A percentile compares a stretch with the other conserved stretches of the same genome.
Evolutionary conservation across 352 stramenopile species (phyloP).

Genomic region (Pythium angustatum): DNA sequence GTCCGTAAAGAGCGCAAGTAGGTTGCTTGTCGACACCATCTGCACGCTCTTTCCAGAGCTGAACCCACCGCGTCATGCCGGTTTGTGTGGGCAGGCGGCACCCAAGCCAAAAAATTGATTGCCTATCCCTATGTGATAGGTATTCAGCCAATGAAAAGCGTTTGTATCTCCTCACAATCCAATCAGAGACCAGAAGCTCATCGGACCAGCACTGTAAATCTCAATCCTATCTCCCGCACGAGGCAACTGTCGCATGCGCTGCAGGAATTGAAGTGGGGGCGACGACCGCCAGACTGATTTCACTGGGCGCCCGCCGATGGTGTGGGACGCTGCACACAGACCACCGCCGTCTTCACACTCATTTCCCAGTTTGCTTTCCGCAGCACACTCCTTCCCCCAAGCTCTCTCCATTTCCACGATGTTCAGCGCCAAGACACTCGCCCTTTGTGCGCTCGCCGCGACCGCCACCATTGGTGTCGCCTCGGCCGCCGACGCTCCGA

Average conservation of each 20-base stretch:
- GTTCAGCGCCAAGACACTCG: conserved; percentile 19
- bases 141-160: neutral
- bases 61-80: conserved; percentile 4
- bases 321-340: neutral
- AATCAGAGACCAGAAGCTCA: neutral
- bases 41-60: too few species aligned
- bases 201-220: neutral
- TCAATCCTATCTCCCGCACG: too few species aligned
- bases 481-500: neutral
- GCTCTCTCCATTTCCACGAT: conserved; percentile 2
- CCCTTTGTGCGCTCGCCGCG: conserved; percentile 19
- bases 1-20: neutral
- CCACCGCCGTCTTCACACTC: too few species aligned
- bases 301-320: neutral
- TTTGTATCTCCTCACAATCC: too few species aligned
- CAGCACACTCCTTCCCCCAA: conserved; percentile 4
- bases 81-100: neutral
- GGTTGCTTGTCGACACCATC: neutral
- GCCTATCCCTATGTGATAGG: too few species aligned
- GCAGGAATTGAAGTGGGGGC: neutral
- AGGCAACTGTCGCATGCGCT: too few species aligned
- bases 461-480: conserved; percentile 10
- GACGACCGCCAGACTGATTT: neutral
- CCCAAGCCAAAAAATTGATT: neutral
- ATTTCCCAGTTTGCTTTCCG: conserved; percentile 17